phyloP scores from a whole-genome alignment of 2,329 filamentous ascomycete species.

The Botrytis galanthina region DNA sequence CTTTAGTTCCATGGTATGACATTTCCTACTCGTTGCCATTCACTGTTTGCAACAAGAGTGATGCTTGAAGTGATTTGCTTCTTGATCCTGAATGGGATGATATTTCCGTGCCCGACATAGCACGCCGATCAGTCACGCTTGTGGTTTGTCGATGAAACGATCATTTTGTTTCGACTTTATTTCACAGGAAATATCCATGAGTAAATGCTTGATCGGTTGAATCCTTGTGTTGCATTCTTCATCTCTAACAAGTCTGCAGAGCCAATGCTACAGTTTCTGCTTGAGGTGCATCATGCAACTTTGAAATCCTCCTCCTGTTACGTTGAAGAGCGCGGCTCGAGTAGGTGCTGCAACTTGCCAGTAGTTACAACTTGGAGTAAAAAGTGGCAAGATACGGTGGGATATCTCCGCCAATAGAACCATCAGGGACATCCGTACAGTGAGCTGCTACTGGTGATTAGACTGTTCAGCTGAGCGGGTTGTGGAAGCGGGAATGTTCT shows the following conservation, averaged over 20 bases:
- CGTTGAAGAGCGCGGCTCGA: neutral
- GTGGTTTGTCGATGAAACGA: neutral
- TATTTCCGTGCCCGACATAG: neutral
- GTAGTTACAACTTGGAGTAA: neutral
- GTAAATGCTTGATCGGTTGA: neutral
- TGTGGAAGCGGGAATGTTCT: neutral
- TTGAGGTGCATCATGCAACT: neutral
- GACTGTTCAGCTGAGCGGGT: neutral
- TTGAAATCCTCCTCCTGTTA: neutral
- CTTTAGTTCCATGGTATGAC: neutral
- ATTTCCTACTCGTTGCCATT: neutral
- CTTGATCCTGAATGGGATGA: neutral
- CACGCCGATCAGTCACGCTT: conserved; percentile 1
- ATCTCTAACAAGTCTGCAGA: neutral
- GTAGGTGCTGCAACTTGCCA: neutral
- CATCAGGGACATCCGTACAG: neutral
- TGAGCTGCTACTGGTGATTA: neutral
- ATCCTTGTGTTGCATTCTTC: neutral
- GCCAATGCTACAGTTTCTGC: conserved; percentile 1
- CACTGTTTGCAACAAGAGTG: neutral
- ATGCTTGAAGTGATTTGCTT: neutral
- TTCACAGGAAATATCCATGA: neutral
- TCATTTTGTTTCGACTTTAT: neutral
- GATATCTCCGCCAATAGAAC: neutral
- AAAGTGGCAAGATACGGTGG: neutral